A percentile compares a stretch with the other conserved stretches of the same genome.
Conservation (phyloP, 2,329 filamentous ascomycete genomes). For the Nemania sp. region DNA sequence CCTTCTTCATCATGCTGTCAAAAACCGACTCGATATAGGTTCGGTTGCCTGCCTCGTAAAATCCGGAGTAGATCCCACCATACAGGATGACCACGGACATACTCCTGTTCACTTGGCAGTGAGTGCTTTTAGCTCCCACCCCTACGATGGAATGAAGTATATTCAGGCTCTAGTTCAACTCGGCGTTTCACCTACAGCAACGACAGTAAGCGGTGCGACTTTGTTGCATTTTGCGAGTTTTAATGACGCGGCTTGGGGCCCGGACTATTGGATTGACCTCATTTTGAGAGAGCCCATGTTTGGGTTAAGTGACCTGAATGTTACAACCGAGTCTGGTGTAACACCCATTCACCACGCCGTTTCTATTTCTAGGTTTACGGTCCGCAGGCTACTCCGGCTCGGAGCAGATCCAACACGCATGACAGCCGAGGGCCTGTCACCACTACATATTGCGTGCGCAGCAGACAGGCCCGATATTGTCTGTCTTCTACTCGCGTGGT, state of each 20-base stretch:
- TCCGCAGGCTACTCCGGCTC: not conserved
- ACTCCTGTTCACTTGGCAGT: not conserved
- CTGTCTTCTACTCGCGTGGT: not conserved
- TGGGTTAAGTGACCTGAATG: not conserved
- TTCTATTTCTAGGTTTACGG: not conserved
- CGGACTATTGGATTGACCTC: not conserved
- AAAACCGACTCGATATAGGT: not conserved
- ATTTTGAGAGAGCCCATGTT: slow-evolving; percentile 1
- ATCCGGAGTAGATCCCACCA: not conserved
- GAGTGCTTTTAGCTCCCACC: not conserved
- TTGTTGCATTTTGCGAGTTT: not conserved
- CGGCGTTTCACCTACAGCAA: not conserved
- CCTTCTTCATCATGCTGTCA: slow-evolving; percentile 1
- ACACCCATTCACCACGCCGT: slow-evolving; percentile 1
- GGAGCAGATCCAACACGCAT: not conserved
- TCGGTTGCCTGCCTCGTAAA: not conserved
- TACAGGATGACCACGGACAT: not conserved
- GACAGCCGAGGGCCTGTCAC: not conserved
- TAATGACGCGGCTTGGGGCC: not conserved
- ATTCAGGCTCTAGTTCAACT: not conserved
- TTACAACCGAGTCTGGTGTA: not conserved
- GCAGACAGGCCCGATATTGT: not conserved
- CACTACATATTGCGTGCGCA: slow-evolving; percentile 1
- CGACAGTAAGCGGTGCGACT: not conserved
- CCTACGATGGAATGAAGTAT: not conserved